Evolutionary conservation across 805 yeast genomes (phyloP).

Genomic region (Cyberlindnera japonica): DNA sequence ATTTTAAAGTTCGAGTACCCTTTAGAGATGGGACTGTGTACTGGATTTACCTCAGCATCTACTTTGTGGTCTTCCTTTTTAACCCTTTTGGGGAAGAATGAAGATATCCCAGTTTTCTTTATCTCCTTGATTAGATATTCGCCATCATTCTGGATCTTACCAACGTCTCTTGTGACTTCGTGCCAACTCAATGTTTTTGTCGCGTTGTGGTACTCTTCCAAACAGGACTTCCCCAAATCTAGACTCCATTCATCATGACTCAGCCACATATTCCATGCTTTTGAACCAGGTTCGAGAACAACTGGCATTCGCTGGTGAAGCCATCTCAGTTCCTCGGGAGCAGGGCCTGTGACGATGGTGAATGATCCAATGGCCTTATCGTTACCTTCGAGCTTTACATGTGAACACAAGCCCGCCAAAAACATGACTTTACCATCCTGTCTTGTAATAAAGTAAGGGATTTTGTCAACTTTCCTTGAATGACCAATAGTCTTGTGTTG

Average conservation of each 20-base stretch:
- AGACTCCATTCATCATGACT: constrained; percentile 38
- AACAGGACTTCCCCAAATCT: constrained; percentile 33
- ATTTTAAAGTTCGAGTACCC: not conserved
- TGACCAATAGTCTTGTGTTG: constrained; percentile 25
- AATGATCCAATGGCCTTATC: constrained; percentile 41
- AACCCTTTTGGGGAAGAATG: constrained; percentile 13
- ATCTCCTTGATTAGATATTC: constrained; percentile 30
- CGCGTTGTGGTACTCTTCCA: constrained; percentile 35
- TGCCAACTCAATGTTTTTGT: constrained; percentile 42
- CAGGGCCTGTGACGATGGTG: constrained; percentile 72
- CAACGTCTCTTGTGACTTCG: constrained; percentile 60
- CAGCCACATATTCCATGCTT: constrained; percentile 66
- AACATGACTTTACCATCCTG: constrained; percentile 51
- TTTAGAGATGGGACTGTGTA: too few species aligned
- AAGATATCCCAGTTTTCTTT: constrained; percentile 13
- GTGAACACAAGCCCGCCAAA: constrained; percentile 56
- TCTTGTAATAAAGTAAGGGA: constrained; percentile 64
- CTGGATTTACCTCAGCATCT: not conserved
- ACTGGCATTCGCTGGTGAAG: constrained; percentile 80
- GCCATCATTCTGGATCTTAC: constrained; percentile 50
- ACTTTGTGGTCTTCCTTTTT: not conserved
- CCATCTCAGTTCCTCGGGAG: constrained; percentile 58
- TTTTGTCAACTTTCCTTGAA: constrained; percentile 37
- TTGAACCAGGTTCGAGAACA: constrained; percentile 53
- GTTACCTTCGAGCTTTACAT: constrained; percentile 17